Base-by-base conservation (phyloP, 805 yeast genomes). In the Metschnikowia lachancei region DNA sequence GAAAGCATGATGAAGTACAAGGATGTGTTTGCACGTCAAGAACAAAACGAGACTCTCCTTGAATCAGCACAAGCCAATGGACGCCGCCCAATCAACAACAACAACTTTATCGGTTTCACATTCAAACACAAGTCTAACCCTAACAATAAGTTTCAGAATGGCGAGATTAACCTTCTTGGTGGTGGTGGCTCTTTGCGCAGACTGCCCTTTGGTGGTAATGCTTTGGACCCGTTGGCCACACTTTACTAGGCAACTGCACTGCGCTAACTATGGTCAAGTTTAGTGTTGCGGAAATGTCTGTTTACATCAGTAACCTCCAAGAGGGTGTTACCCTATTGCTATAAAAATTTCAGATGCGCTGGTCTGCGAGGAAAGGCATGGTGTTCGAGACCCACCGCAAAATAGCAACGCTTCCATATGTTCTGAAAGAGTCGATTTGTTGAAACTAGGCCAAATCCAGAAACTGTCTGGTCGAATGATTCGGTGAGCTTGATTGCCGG, bases 1-100 rank as follows among this genome's bases (percentile, higher is more conserved):
- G 90, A 87, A 39, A 96, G 92, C 64, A 90, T 94, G 98, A 94
- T 92, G 51, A 91, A 94, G 65, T 94, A 94, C 70, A 92, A 94
- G 59, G 99, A 94, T 60, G 99, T 94, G 12, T 83, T 94, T 74
- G 95, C 92, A 53, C 86, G 96, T 69, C 89, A 89, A 59, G 87
- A 80, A 24, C 87, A 86, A 52, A 84, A 87, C 58, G 97, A 91
- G 63, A 82, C 76, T 52, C 67, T 91, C 61, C 85, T 94, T 29
- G 91, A 85, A 42, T 32, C 11, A 28, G 26, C 38, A 29, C 76
- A 76, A 36, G 74, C 77, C 46, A 72, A 78, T 29, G 46, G 52
- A 29, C 81, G 78, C 28, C 77, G 78, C 50, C 83, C 87, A 45
- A 40, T 45, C 17, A 62, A 56, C 38, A 58, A 61, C 47, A 64